A percentile compares a stretch with the other conserved stretches of the same genome.
These are phyloP conservation scores for Colletotrichum echinochloae DNA, from an alignment of 2,329 filamentous ascomycete genomes.

Conservation along the genomic window DNA sequence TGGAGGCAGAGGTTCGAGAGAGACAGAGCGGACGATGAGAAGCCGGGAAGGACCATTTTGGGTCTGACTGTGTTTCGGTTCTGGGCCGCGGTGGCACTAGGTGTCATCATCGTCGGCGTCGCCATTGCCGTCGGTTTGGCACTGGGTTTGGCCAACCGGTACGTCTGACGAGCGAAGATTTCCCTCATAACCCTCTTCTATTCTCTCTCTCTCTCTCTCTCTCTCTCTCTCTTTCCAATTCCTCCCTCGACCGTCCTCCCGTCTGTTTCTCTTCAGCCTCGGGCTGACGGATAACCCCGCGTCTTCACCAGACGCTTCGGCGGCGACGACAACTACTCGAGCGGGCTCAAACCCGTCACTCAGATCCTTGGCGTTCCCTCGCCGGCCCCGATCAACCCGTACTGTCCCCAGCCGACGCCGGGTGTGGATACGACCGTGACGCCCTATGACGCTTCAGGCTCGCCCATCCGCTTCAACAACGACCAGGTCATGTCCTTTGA, in stretches of 20 bases:
- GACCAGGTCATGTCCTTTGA: conserved; percentile 40
- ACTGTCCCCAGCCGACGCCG: conserved; percentile 19
- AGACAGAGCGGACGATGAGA: conserved; percentile 12
- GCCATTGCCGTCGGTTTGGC: conserved; percentile 38
- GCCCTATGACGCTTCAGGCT: conserved; percentile 39
- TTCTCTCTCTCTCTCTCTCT: too few relatives aligned
- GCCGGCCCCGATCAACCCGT: conserved; percentile 38
- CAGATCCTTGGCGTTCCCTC: conserved; percentile 37
- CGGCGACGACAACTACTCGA: background rate
- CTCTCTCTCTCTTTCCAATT: conserved; percentile 5
- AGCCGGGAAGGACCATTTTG: conserved; percentile 33
- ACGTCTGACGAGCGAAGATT: conserved; percentile 30
- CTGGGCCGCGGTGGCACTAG: conserved; percentile 37
- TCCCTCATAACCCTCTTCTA: conserved; percentile 21
- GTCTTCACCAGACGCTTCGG: conserved; percentile 7
- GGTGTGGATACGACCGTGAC: conserved; percentile 27
- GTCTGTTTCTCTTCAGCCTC: conserved; percentile 23
- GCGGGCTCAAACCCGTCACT: conserved; percentile 6
- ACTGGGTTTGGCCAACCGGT: conserved; percentile 38
- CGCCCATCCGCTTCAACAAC: conserved; percentile 40
- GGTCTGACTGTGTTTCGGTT: conserved; percentile 37
- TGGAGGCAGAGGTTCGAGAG: conserved; percentile 33
- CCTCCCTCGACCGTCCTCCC: conserved; percentile 9
- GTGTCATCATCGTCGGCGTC: conserved; percentile 33
- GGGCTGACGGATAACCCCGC: conserved; percentile 34